Base-by-base conservation (phyloP, 352 stramenopile genomes). In the Phytophthora capsici region DNA sequence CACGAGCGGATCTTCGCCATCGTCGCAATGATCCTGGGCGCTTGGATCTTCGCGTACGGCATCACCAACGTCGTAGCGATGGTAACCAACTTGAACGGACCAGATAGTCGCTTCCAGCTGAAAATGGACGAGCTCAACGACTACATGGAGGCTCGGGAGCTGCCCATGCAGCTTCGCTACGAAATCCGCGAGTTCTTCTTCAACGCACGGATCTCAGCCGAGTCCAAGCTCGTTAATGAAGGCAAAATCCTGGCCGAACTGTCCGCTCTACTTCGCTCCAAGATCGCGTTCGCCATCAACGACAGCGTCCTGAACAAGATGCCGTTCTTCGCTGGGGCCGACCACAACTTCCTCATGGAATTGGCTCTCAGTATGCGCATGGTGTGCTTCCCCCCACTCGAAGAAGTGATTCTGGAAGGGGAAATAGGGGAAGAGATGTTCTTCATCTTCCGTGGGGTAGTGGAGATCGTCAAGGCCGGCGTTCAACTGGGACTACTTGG, bases 381-480 rank as follows among this genome's bases (percentile, higher is more conserved):
- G 85, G 82, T 93, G 28, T 90, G 84, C 57, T 89, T 93, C 36
- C 82, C 85, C 17, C 85, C 85, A 0, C 63, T 90, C 12, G 85
- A 93, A 59, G 85, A 93, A 23, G 83, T 93, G 13, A 91, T 93
- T 49, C 66, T 93, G 3, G 85, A 93, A 44, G 85, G 85, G 19
- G 85, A 93, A 59, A 91, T 91, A 34, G 85, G 85, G 13, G 80
- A 93, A 58, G 85, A 93, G 52, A 93, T 93, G 85, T 93, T 93
- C 55, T 93, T 91, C 63, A 93, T 93, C 63, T 94, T 92, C 61
- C 81, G 84, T 3, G 84, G 84, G 2, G 82, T 87, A 8, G 84
- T 91, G 30, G 84, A 93, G 63, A 82, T 93, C 25, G 64, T 86
- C 28, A 78, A 86, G 50, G 76, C 71, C 10, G 80, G 71, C 14